Percentiles rank a stretch among this genome's conserved stretches.
These are phyloP conservation scores for Penicillium dipodomyicola DNA, from an alignment of 495 filamentous ascomycete genomes.

Conservation along the genomic window DNA sequence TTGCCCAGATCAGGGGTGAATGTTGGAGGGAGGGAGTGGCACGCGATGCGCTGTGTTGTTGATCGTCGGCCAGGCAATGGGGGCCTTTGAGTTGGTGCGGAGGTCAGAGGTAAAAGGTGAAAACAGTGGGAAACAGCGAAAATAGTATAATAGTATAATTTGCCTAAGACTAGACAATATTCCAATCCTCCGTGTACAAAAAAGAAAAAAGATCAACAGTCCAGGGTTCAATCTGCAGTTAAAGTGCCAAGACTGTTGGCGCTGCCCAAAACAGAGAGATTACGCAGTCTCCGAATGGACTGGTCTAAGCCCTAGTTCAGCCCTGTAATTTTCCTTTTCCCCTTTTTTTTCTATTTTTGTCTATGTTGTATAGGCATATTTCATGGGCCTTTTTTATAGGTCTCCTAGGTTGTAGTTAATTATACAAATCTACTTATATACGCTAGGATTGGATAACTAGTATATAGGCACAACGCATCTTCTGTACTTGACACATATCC, in stretches of 20 bases:
- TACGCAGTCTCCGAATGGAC: constrained; percentile 6
- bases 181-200: background rate
- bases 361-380: background rate
- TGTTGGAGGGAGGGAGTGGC: constrained; percentile 9
- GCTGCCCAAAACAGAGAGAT: constrained; percentile 4
- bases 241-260: constrained; percentile 10
- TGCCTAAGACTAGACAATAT: background rate
- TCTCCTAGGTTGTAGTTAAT: no score
- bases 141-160: background rate
- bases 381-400: background rate
- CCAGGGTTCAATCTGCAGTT: no score
- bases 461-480: no score
- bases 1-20: constrained; percentile 1
- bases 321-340: no score
- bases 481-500: no score
- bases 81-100: background rate
- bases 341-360: background rate
- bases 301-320: background rate
- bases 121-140: background rate
- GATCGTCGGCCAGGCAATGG: constrained; percentile 32
- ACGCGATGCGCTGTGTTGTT: constrained; percentile 18
- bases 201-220: background rate
- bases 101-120: background rate
- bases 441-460: no score
- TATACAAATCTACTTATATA: background rate